Evolutionary conservation across 768 basidiomycete genomes (phyloP).

Genomic region (Naganishia antarctica): DNA sequence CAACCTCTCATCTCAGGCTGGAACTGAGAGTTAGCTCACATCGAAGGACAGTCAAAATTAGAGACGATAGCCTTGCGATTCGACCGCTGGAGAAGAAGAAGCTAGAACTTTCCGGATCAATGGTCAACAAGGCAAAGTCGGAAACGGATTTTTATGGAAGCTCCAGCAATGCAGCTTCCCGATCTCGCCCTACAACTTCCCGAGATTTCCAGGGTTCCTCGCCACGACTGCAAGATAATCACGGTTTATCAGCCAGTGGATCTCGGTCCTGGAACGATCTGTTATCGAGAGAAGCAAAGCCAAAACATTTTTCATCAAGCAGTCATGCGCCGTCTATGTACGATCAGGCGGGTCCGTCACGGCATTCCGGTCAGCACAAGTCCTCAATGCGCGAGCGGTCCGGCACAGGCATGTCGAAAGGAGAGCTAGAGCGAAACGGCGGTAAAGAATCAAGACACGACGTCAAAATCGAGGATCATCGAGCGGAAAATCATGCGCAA

Average conservation of each 20-base stretch:
- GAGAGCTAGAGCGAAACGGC: too few relatives aligned
- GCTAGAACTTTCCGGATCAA: neutral
- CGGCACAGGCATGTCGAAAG: neutral
- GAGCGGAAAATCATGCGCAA: neutral
- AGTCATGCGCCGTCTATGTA: neutral
- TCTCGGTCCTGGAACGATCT: neutral
- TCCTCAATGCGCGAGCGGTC: neutral
- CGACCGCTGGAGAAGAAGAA: neutral
- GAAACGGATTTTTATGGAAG: neutral
- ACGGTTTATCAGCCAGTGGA: neutral
- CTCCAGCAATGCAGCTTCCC: neutral
- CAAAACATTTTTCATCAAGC: neutral
- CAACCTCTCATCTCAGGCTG: neutral
- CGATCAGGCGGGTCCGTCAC: too few relatives aligned
- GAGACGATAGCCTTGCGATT: neutral
- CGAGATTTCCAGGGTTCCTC: too few relatives aligned
- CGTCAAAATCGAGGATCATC: neutral
- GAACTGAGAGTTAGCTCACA: conserved; percentile 1
- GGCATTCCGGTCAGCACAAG: neutral
- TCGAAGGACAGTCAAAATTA: neutral
- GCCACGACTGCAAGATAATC: neutral
- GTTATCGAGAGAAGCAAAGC: neutral
- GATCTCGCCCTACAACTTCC: neutral
- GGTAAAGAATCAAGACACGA: neutral
- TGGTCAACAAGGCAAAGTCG: conserved; percentile 1